Percentiles rank a stretch among this genome's conserved stretches.
phyloP scores from a whole-genome alignment of 805 yeast genomes.

The Metschnikowia amazonensis region DNA sequence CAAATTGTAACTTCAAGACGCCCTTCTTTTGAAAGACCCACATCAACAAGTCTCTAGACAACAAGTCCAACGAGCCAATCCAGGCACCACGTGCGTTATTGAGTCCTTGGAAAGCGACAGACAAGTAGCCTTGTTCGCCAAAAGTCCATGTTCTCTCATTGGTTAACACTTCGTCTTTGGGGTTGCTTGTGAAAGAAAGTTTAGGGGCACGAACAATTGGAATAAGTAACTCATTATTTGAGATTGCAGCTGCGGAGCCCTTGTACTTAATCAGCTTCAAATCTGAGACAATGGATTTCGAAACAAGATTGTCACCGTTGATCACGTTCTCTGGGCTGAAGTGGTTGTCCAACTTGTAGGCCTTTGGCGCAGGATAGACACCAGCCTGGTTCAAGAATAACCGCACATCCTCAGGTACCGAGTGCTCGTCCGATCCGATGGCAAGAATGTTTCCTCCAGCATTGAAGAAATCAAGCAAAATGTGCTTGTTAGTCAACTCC shows the following conservation, averaged over 20 bases:
- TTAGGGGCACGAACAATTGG: constrained; percentile 68
- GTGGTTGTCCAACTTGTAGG: constrained; percentile 60
- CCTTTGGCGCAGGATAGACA: constrained; percentile 76
- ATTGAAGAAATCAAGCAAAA: constrained; percentile 55
- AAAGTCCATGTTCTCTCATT: constrained; percentile 62
- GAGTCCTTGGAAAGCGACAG: constrained; percentile 74
- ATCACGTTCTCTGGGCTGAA: constrained; percentile 43
- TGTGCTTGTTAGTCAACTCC: constrained; percentile 31
- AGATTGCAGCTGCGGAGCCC: constrained; percentile 68
- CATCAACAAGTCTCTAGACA: constrained; percentile 32
- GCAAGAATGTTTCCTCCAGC: constrained; percentile 75
- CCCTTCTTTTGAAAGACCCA: constrained; percentile 78
- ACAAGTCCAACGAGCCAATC: constrained; percentile 66
- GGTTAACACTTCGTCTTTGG: constrained; percentile 42
- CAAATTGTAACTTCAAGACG: constrained; percentile 54
- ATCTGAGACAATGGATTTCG: constrained; percentile 17
- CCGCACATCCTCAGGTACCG: constrained; percentile 45
- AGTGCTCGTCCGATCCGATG: constrained; percentile 45
- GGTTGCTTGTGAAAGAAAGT: constrained; percentile 54
- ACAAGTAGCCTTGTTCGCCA: constrained; percentile 73
- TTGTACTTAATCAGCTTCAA: constrained; percentile 20
- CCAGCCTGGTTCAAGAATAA: constrained; percentile 76
- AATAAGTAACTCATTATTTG: constrained; percentile 62
- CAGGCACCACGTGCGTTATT: constrained; percentile 76
- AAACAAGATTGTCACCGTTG: constrained; percentile 27